Evolutionary conservation across 345 rosid genomes (phyloP).

Genomic region (Eucalyptus shirleyi): DNA sequence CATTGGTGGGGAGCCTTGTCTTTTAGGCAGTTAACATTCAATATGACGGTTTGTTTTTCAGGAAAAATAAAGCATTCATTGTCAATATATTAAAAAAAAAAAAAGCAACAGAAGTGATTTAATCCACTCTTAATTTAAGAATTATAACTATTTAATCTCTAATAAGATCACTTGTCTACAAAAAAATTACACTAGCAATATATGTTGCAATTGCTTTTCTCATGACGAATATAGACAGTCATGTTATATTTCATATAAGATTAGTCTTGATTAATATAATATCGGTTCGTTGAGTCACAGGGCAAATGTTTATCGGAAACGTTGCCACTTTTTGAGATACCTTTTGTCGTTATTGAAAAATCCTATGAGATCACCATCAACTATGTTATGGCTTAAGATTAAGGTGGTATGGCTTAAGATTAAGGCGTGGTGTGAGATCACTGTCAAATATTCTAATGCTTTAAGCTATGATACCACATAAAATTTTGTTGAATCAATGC

Average conservation of each 20-base stretch:
- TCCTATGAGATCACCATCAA: background rate
- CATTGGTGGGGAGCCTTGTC: slow-evolving; percentile 49
- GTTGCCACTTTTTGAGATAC: background rate
- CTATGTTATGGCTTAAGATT: background rate
- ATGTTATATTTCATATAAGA: background rate
- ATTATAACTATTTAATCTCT: background rate
- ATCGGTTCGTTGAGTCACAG: background rate
- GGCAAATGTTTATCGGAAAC: background rate
- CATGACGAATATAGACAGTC: accelerated
- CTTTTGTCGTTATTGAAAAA: background rate
- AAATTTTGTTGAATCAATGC: too few species aligned
- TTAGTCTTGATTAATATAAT: background rate
- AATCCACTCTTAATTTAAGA: background rate
- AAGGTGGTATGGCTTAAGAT: too few species aligned
- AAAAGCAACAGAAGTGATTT: background rate
- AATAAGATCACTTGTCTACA: background rate
- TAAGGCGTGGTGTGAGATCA: too few species aligned
- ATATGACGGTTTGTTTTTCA: background rate
- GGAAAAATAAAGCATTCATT: background rate
- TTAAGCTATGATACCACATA: background rate
- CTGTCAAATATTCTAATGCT: background rate
- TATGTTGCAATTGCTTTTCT: background rate
- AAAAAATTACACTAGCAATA: background rate
- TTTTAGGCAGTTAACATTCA: background rate
- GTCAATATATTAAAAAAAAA: accelerated